Evolutionary conservation across 148 eudicot genomes (phyloP).

Genomic region (Rhododendron griersonianum): DNA sequence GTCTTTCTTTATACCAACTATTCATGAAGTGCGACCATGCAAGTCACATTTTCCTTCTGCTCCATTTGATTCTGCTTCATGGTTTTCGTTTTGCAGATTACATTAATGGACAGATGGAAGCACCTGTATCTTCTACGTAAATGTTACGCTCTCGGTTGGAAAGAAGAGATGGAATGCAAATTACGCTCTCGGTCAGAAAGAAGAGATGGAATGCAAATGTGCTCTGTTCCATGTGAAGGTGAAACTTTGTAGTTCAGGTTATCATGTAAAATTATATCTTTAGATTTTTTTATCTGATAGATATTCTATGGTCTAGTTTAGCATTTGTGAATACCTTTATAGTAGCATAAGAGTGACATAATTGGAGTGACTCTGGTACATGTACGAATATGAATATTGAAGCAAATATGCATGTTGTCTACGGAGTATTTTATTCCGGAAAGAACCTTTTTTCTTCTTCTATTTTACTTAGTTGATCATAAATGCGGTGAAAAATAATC

Average conservation of each 20-base stretch:
- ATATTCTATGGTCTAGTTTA: background rate
- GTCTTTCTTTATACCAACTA: background rate
- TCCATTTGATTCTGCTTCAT: slow-evolving; percentile 7
- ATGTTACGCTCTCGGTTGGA: background rate
- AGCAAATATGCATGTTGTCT: background rate
- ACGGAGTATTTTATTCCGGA: too few relatives aligned
- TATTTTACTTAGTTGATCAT: background rate
- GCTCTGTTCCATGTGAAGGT: background rate
- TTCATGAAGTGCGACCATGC: background rate
- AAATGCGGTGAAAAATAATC: background rate
- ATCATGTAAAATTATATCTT: background rate
- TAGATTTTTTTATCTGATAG: background rate
- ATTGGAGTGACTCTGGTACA: background rate
- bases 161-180: background rate
- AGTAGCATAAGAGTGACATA: background rate
- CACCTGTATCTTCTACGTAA: background rate
- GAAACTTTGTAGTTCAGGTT: background rate
- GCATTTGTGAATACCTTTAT: background rate
- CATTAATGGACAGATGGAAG: background rate
- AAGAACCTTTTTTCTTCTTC: background rate
- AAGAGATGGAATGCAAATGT: background rate
- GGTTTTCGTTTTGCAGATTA: background rate
- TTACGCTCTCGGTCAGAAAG: background rate
- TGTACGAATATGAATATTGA: background rate
- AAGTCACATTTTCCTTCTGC: background rate